Conservation (phyloP, 148 eudicot genomes). For the Silene latifolia region DNA sequence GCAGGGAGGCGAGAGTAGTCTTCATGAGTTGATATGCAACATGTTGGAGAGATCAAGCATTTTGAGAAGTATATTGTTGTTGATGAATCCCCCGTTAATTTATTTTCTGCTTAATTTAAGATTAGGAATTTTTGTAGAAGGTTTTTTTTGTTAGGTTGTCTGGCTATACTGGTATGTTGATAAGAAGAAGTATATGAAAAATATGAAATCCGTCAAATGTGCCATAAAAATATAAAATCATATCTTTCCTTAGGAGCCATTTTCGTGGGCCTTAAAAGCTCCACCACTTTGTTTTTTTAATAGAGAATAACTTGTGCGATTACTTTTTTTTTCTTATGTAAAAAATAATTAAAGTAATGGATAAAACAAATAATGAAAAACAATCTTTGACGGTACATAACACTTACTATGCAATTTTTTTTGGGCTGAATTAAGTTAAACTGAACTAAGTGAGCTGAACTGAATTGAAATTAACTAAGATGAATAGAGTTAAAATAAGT, state of each 20-base stretch:
- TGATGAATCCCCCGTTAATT: constrained; percentile 24
- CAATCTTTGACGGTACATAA: too few species aligned
- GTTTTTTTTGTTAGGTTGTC: neutral
- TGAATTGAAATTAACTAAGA: too few species aligned
- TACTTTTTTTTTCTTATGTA: too few species aligned
- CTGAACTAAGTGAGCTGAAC: too few species aligned
- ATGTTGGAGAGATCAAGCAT: constrained; percentile 61
- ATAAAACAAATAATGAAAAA: too few species aligned
- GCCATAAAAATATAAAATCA: neutral
- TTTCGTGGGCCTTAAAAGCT: constrained; percentile 22
- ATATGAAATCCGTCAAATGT: neutral
- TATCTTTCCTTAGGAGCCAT: constrained; percentile 2
- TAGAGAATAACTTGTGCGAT: neutral
- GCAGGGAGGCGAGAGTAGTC: constrained; percentile 48
- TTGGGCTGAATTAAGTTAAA: too few species aligned
- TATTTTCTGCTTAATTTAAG: too few species aligned
- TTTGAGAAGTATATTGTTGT: constrained; percentile 42
- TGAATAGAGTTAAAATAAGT: too few species aligned
- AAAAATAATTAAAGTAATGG: too few species aligned
- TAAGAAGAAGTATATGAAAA: neutral
- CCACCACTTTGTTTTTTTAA: constrained; percentile 13
- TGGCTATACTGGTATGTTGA: neutral
- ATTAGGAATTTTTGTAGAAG: neutral
- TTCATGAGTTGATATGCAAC: constrained; percentile 56
- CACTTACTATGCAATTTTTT: too few species aligned